A percentile compares a stretch with the other conserved stretches of the same genome.
Conservation (phyloP, 345 rosid species). For the Corchorus capsularis region DNA sequence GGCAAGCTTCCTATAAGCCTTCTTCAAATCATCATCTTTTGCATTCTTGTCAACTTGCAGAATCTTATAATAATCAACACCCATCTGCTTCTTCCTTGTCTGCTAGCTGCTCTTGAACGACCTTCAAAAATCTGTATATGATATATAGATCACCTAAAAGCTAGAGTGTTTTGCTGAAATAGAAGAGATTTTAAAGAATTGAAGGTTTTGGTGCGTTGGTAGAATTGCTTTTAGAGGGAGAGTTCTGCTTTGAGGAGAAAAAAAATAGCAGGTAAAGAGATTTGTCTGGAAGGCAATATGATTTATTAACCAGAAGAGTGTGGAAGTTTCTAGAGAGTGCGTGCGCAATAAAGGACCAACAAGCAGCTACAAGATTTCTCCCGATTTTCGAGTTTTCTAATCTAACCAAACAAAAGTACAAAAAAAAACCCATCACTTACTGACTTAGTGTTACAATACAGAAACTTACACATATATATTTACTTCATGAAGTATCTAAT, state of each 20-base stretch:
- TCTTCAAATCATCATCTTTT: slow-evolving; percentile 75
- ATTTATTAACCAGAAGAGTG: slow-evolving; percentile 20
- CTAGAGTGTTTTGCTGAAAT: neutral
- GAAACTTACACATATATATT: no score
- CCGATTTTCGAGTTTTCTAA: neutral
- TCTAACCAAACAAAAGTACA: no score
- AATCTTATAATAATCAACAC: slow-evolving; percentile 58
- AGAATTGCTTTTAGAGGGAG: neutral
- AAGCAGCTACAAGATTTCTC: neutral
- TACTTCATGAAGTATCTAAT: no score
- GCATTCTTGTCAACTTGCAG: slow-evolving; percentile 69
- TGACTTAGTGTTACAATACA: no score
- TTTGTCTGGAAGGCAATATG: slow-evolving; percentile 7
- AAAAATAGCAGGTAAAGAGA: neutral
- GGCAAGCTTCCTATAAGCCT: slow-evolving; percentile 85
- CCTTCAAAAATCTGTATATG: no score
- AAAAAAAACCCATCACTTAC: no score
- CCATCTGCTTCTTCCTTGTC: slow-evolving; percentile 29
- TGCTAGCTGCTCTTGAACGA: no score
- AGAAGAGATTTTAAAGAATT: neutral
- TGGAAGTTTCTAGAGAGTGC: slow-evolving; percentile 35
- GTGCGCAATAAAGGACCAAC: neutral
- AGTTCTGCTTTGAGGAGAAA: neutral
- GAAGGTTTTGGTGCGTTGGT: neutral
- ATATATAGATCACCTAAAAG: neutral